Conservation (phyloP, 495 filamentous ascomycete genomes). For the Saxophila tyrrhenica region DNA sequence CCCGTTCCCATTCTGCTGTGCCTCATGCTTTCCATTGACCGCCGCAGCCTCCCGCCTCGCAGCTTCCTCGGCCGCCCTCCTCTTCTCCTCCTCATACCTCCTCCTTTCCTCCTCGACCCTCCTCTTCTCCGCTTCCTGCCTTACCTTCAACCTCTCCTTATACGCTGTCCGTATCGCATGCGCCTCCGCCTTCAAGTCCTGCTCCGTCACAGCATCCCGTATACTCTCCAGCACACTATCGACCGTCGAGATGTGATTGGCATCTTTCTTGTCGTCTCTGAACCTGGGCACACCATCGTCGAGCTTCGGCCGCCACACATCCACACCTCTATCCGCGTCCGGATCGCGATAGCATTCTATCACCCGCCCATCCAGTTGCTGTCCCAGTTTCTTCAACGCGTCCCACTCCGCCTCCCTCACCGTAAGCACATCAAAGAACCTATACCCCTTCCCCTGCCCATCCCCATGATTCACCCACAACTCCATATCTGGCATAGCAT, state of each 20-base stretch:
- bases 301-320: constrained; percentile 54
- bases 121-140: constrained; percentile 13
- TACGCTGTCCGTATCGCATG: constrained; percentile 54
- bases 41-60: background rate
- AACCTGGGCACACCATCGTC: constrained; percentile 50
- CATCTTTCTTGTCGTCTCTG: constrained; percentile 80
- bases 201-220: constrained; percentile 54
- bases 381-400: constrained; percentile 51
- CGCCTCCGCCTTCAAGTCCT: constrained; percentile 55
- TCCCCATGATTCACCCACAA: constrained; percentile 45
- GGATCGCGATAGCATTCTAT: constrained; percentile 78
- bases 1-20: background rate
- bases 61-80: background rate
- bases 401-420: constrained; percentile 77
- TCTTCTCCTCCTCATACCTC: background rate
- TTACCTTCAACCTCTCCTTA: constrained; percentile 38
- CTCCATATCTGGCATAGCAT: constrained; percentile 45
- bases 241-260: constrained; percentile 76
- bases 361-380: constrained; percentile 69
- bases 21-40: too few species aligned
- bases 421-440: constrained; percentile 50
- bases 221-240: constrained; percentile 75
- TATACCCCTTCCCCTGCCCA: constrained; percentile 43
- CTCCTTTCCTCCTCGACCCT: background rate
- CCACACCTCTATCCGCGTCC: constrained; percentile 32